These are phyloP conservation scores for Mucor velutinosus DNA, from an alignment of 371 early-diverging fungal species.

Conservation along the genomic window DNA sequence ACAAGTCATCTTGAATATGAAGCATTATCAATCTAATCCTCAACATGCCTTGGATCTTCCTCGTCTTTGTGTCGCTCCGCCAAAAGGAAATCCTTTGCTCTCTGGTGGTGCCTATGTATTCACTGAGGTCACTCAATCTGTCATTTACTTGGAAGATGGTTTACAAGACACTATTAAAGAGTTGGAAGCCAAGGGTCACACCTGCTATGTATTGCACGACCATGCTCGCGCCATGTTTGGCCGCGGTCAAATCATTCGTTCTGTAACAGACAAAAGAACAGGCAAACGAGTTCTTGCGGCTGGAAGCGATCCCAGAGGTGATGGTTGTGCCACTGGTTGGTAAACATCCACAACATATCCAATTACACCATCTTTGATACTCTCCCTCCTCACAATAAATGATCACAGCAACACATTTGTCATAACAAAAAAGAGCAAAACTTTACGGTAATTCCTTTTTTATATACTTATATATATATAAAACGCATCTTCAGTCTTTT, in stretches of 20 bases:
- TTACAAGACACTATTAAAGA: conserved; percentile 41
- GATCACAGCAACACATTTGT: neutral
- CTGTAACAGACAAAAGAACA: conserved; percentile 36
- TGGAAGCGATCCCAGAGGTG: conserved; percentile 74
- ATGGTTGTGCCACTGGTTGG: conserved; percentile 68
- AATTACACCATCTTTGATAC: neutral
- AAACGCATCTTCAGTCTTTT: conserved; percentile 17
- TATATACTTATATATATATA: conserved; percentile 6
- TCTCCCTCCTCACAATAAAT: neutral
- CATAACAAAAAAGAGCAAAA: neutral
- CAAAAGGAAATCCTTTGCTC: conserved; percentile 12
- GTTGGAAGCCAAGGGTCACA: conserved; percentile 64
- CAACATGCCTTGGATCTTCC: conserved; percentile 78
- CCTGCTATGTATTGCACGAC: conserved; percentile 32
- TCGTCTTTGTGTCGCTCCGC: conserved; percentile 63
- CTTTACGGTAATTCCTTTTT: conserved; percentile 8
- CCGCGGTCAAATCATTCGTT: conserved; percentile 70
- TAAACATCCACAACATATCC: conserved; percentile 12
- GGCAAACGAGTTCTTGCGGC: conserved; percentile 58
- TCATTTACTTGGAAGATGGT: conserved; percentile 69
- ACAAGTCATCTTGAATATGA: conserved; percentile 74
- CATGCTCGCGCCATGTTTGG: conserved; percentile 66
- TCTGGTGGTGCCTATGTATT: conserved; percentile 34
- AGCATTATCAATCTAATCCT: conserved; percentile 60
- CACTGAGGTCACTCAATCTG: conserved; percentile 40